A percentile compares a stretch with the other conserved stretches of the same genome.
Evolutionary conservation across 768 basidiomycete genomes (phyloP).

Genomic region (Agaricus subrufescens): DNA sequence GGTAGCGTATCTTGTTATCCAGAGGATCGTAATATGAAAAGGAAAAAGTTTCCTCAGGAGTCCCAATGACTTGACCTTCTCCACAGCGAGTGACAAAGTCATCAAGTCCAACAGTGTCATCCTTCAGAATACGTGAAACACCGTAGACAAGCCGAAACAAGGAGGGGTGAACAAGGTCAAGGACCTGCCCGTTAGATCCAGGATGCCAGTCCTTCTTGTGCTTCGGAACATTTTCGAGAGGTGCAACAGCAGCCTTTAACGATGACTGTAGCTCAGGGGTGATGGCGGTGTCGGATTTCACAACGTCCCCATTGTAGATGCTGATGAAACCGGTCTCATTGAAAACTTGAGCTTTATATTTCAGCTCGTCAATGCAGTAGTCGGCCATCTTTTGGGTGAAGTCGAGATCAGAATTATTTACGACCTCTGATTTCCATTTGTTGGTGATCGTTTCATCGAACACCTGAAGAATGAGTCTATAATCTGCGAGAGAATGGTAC

Average conservation of each 20-base stretch:
- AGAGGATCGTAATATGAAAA: background rate
- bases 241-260: constrained; percentile 17
- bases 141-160: constrained; percentile 33
- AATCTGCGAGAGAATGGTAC: background rate
- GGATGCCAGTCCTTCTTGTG: constrained; percentile 40
- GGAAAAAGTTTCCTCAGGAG: background rate
- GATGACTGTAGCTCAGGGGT: constrained; percentile 13
- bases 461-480: constrained; percentile 6
- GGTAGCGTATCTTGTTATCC: background rate
- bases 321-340: constrained; percentile 6
- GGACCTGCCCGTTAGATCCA: constrained; percentile 32
- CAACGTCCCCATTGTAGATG: constrained; percentile 17
- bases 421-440: constrained; percentile 16
- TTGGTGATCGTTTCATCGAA: constrained; percentile 13
- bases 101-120: constrained; percentile 6
- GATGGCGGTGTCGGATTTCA: constrained; percentile 26
- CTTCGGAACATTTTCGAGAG: constrained; percentile 30
- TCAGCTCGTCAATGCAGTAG: constrained; percentile 17
- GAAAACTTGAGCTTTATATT: constrained; percentile 14
- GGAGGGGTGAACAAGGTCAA: constrained; percentile 43
- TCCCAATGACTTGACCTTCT: constrained; percentile 11
- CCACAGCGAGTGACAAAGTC: constrained; percentile 16
- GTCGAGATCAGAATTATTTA: background rate
- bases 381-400: constrained; percentile 13
- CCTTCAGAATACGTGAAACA: constrained; percentile 16